Evolutionary conservation across 2,329 filamentous ascomycete species (phyloP), one percentile per base, ranked within the genome.

Genomic region (Huntiella abstrusa): DNA sequence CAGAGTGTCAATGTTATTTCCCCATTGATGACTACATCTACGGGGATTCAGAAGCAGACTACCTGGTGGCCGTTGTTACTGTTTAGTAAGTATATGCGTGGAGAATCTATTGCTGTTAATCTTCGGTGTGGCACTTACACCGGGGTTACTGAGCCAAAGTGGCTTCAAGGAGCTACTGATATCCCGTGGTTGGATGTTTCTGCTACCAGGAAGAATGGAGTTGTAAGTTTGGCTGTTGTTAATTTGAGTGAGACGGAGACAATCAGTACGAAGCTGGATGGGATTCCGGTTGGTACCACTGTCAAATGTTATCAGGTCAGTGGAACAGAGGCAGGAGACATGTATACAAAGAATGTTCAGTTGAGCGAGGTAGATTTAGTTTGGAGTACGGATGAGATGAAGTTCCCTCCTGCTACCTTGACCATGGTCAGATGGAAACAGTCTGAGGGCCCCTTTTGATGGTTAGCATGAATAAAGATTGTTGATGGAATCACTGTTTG

Each of bases 1-100:
- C 81, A 86, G 60, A 75, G 68, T 43, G 78, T 86, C 52, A 86
- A 87, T 57, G 81, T 86, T 49, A 84, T 86, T 54, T 75, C 73
- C 1, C 82, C 81, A 1, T 65, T 86, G 8, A 83, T 85, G 77
- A 86, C 82, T 1, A 77, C 66, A 2, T 64, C 67, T 45, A 60
- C 67, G 0, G 79, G 80, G 0, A 60, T 85, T 41, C 58, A 76
- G 42, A 78, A 77, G 63, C 81, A 86, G 63, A 74, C 80, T 0
- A 83, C 74, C 3, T 86, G 78, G 76, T 85, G 77, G 75, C 77
- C 80, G 4, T 64, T 84, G 41, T 66, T 77, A 48, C 66, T 86
- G 22, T 84, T 81, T 60, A 62, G 60, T 56, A 58, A 57, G 55
- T 60, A 60, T 58, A 87, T 88, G 82, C 74, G 79, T 33, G 83